phyloP scores from a whole-genome alignment of 495 filamentous ascomycete genomes.

The Thermothielavioides terrestris region DNA sequence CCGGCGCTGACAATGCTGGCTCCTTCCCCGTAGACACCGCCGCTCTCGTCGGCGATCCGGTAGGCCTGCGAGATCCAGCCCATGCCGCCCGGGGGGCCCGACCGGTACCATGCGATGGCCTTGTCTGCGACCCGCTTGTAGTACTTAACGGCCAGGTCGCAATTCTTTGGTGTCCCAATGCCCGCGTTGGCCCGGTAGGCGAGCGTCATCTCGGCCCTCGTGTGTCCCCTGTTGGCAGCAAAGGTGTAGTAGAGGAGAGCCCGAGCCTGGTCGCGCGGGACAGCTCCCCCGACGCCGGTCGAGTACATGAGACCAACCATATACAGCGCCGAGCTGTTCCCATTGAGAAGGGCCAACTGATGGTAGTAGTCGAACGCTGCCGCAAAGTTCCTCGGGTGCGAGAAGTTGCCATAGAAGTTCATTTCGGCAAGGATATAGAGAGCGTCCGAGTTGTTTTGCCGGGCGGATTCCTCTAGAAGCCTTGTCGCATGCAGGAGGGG shows the following conservation, averaged over 20 bases:
- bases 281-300: conserved; percentile 76
- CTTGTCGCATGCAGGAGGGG: conserved; percentile 54
- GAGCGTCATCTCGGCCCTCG: conserved; percentile 85
- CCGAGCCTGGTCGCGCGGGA: conserved; percentile 84
- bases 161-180: conserved; percentile 76
- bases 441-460: conserved; percentile 73
- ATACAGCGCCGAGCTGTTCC: conserved; percentile 85
- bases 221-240: conserved; percentile 76
- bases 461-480: conserved; percentile 66
- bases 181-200: conserved; percentile 81
- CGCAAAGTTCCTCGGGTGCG: conserved; percentile 74
- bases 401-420: conserved; percentile 94
- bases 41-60: conserved; percentile 76
- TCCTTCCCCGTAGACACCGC: conserved; percentile 90
- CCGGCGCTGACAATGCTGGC: conserved; percentile 88
- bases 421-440: conserved; percentile 86
- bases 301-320: conserved; percentile 97
- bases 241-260: conserved; percentile 92
- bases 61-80: conserved; percentile 65
- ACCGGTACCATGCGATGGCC: conserved; percentile 73
- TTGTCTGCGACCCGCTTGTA: conserved; percentile 95
- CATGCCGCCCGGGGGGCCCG: conserved; percentile 86
- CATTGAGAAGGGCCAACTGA: conserved; percentile 63
- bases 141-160: conserved; percentile 73
- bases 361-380: conserved; percentile 78